Evolutionary conservation across 2,329 filamentous ascomycete species (phyloP), one percentile per base, ranked within the genome.

Genomic region (Xylariaceae sp.): DNA sequence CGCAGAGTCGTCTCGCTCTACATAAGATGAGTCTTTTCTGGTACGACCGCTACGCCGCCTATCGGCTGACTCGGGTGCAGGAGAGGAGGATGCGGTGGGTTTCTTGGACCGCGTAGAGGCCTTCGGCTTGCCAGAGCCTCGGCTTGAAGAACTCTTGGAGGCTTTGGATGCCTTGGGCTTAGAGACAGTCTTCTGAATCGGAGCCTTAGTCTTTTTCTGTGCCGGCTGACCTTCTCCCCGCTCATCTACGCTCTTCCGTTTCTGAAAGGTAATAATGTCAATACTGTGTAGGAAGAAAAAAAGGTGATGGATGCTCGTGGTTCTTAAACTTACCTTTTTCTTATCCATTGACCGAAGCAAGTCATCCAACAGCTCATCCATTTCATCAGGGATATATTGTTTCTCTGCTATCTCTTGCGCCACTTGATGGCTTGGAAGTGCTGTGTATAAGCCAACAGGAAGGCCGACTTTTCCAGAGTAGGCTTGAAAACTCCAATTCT

Each of bases 381-480:
- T 71, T 21, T 86, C 87, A 13, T 91, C 86, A 1, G 89, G 86
- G 10, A 96, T 79, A 68, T 88, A 96, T 54, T 87, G 86, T 75
- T 87, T 95, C 69, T 90, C 86, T 0, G 92, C 90, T 65, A 96
- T 91, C 64, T 89, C 83, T 66, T 94, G 88, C 0, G 92, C 92
- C 46, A 84, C 81, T 29, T 86, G 82, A 64, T 95, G 91, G 57
- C 82, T 89, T 18, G 85, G 80, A 59, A 97, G 79, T 3, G 84
- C 77, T 15, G 80, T 80, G 70, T 94, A 97, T 15, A 97, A 78
- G 1, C 87, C 87, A 26, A 83, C 80, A 0, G 94, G 92, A 54
- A 97, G 74, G 15, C 88, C 85, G 55, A 94, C 80, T 71, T 95
- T 95, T 41, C 82, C 84, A 0, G 91, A 83, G 70, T 86, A 95